Percentiles rank a stretch among this genome's conserved stretches.
phyloP scores from a whole-genome alignment of 805 yeast species.

The Kazachstania psychrophila region DNA sequence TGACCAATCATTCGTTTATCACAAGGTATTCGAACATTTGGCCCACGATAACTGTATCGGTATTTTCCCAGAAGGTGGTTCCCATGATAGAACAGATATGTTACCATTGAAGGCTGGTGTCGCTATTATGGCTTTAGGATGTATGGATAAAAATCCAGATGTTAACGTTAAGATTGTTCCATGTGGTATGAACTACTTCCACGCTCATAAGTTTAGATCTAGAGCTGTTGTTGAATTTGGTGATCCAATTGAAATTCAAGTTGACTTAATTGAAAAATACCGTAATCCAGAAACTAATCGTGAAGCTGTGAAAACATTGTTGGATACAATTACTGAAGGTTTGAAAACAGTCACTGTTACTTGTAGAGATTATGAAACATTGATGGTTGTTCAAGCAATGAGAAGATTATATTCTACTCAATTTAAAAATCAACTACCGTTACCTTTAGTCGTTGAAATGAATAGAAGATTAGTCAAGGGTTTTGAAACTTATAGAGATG shows the following conservation, averaged over 20 bases:
- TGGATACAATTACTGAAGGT: slow-evolving; percentile 63
- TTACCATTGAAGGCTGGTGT: slow-evolving; percentile 94
- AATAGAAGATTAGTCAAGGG: slow-evolving; percentile 81
- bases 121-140: slow-evolving; percentile 95
- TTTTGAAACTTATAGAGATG: slow-evolving; percentile 61
- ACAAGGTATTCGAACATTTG: slow-evolving; percentile 75
- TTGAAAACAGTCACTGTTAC: slow-evolving; percentile 79
- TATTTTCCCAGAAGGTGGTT: slow-evolving; percentile 96
- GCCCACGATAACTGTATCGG: slow-evolving; percentile 77
- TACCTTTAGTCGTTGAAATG: slow-evolving; percentile 81
- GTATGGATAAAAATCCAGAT: slow-evolving; percentile 68
- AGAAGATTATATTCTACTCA: slow-evolving; percentile 65
- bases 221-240: slow-evolving; percentile 96
- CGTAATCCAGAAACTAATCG: slow-evolving; percentile 42
- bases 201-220: slow-evolving; percentile 89
- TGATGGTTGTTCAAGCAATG: slow-evolving; percentile 85
- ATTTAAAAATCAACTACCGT: slow-evolving; percentile 58
- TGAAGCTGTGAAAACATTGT: slow-evolving; percentile 62
- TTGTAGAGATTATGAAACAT: slow-evolving; percentile 80
- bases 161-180: slow-evolving; percentile 84
- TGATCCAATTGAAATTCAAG: slow-evolving; percentile 61
- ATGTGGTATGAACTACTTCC: slow-evolving; percentile 95
- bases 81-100: slow-evolving; percentile 86
- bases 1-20: slow-evolving; percentile 77
- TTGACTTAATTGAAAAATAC: slow-evolving; percentile 56